Percentiles rank a stretch among this genome's conserved stretches.
Evolutionary conservation across 208 protist species (phyloP).

Genomic region (Acanthamoeba rhysodes): DNA sequence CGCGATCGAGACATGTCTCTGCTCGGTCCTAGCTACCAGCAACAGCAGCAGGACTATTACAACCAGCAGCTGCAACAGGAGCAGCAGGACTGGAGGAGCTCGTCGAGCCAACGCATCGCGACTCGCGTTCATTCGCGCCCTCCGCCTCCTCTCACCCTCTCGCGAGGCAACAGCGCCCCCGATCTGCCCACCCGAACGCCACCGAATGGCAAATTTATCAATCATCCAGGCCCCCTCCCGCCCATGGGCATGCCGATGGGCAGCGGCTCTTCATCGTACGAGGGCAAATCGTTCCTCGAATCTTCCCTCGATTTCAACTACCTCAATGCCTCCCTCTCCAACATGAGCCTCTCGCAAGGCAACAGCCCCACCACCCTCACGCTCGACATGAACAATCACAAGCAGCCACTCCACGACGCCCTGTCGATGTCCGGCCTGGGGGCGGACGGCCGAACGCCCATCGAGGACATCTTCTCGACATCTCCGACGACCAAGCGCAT

Average conservation of each 20-base stretch:
- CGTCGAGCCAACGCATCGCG: neutral
- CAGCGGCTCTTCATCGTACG: neutral
- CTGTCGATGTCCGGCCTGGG: neutral
- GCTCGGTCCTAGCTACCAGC: neutral
- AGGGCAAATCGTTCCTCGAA: constrained; percentile 8
- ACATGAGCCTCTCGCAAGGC: constrained; percentile 58
- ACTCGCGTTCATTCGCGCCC: neutral
- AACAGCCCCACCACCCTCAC: constrained; percentile 38
- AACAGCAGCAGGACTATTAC: constrained; percentile 42
- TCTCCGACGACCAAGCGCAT: neutral
- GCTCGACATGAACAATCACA: constrained; percentile 59
- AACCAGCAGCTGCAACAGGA: neutral
- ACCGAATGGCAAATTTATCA: constrained; percentile 29
- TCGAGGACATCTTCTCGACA: constrained; percentile 53
- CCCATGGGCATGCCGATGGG: neutral
- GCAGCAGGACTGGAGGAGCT: neutral
- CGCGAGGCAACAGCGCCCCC: constrained; percentile 54
- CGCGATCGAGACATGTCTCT: neutral
- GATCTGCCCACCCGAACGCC: constrained; percentile 4
- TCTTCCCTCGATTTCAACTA: neutral
- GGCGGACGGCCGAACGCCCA: neutral
- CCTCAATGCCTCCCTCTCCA: constrained; percentile 34
- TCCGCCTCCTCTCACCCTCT: constrained; percentile 36
- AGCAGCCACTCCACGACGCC: neutral
- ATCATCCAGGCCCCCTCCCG: neutral